Percentiles rank a stretch among this genome's conserved stretches.
These are phyloP conservation scores for Syzygium syzygioides DNA, from an alignment of 441 rosid species.

Conservation along the genomic window DNA sequence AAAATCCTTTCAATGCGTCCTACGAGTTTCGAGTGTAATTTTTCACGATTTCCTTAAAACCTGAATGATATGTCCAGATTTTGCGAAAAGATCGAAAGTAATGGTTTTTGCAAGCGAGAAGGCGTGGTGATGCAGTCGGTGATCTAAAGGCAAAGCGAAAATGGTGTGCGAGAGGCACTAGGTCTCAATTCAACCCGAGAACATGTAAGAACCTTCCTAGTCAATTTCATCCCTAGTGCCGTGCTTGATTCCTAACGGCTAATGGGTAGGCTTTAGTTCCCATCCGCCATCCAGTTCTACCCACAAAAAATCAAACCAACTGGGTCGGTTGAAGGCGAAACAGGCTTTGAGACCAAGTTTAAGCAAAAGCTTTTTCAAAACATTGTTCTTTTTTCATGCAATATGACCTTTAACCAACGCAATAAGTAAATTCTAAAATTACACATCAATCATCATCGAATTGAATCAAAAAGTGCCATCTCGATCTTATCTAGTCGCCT, in stretches of 20 bases:
- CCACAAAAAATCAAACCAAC: background rate
- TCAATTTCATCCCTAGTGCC: background rate
- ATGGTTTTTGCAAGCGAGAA: background rate
- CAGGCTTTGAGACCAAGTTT: background rate
- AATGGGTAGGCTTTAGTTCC: background rate
- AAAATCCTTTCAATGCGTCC: background rate
- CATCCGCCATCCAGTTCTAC: background rate
- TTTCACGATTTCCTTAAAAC: background rate
- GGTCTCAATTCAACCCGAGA: background rate
- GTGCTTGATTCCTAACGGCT: background rate
- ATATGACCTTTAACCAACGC: background rate
- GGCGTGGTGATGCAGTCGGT: accelerated
- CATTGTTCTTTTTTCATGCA: background rate
- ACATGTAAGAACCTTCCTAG: background rate
- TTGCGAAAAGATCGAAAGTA: background rate
- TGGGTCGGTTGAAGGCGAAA: accelerated
- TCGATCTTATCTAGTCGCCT: accelerated
- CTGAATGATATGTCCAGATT: background rate
- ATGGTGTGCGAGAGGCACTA: background rate
- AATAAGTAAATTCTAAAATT: background rate
- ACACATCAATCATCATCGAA: background rate
- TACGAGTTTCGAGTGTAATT: background rate
- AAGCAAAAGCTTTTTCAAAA: accelerated
- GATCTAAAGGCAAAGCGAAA: background rate
- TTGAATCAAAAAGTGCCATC: too few relatives aligned